phyloP scores from a whole-genome alignment of 2,329 filamentous ascomycete species.

The Xylogone sp. region DNA sequence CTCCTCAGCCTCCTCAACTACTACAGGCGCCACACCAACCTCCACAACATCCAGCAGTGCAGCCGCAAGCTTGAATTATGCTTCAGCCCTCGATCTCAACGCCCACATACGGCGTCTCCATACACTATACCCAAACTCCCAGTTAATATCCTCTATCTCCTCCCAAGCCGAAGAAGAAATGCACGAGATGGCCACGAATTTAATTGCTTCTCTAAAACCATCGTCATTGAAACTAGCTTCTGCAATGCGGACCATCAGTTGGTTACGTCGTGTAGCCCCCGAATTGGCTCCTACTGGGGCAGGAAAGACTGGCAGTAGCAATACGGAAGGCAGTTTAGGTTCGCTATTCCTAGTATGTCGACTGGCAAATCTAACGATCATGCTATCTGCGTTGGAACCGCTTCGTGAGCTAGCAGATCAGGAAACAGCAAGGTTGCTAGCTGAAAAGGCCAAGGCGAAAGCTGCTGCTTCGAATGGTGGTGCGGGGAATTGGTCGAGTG shows the following conservation, averaged over 20 bases:
- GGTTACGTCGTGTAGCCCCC: constrained; percentile 81
- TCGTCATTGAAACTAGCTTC: constrained; percentile 83
- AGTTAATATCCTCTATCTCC: constrained; percentile 69
- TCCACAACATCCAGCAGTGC: constrained; percentile 26
- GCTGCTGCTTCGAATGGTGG: constrained; percentile 3
- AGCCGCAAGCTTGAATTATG: constrained; percentile 65
- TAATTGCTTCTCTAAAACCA: constrained; percentile 72
- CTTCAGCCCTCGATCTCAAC: constrained; percentile 84
- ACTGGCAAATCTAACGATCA: constrained; percentile 72
- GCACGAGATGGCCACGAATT: constrained; percentile 80
- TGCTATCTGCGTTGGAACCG: constrained; percentile 79
- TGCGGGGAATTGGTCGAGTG: constrained; percentile 52
- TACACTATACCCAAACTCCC: constrained; percentile 75
- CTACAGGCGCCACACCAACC: constrained; percentile 31
- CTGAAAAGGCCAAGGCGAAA: constrained; percentile 11
- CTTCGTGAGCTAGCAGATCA: constrained; percentile 87
- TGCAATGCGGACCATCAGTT: constrained; percentile 86
- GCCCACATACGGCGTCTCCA: constrained; percentile 89
- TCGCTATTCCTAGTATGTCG: constrained; percentile 86
- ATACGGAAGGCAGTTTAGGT: constrained; percentile 69
- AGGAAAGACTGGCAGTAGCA: constrained; percentile 12
- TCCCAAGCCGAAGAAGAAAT: constrained; percentile 81
- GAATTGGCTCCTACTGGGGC: constrained; percentile 55
- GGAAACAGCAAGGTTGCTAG: constrained; percentile 53
- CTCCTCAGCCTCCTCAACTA: constrained; percentile 31